Evolutionary conservation across 345 rosid genomes (phyloP), one percentile per base, ranked within the genome.

Genomic region (Passiflora organensis): DNA sequence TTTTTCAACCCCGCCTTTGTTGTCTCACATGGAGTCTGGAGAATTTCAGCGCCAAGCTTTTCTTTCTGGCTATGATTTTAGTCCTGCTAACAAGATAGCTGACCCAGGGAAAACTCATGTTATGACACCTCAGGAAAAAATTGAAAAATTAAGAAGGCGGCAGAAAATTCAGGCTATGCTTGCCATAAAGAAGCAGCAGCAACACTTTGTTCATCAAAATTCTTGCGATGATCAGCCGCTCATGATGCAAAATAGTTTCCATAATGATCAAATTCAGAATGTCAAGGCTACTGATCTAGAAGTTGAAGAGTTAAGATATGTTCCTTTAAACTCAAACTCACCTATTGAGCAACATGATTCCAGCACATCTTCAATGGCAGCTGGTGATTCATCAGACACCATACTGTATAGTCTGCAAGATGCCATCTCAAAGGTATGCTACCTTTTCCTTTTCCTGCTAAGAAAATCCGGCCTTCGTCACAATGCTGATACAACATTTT

Each of bases 101-200:
- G 71, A 77, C 56, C 58, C 74, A 54, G 71, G 54, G 43, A 78
- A 77, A 49, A 62, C 79, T 74, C 81, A 71, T 71, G 76, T 71
- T 22, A 89, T 93, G 99, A 89, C 95, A 12, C 97, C 99, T 19
- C 91, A 75, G 62, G 99, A 89, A 73, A 93, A 89, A 73, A 80
- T 89, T 54, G 96, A 89, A 72, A 93, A 93, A 55, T 72, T 93
- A 59, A 79, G 90, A 78, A 77, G 95, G 49, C 79, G 85, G 59
- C 99, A 93, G 78, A 94, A 93, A 71, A 84, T 89, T 87, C 99
- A 80, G 73, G 99, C 99, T 60, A 68, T 93, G 82, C 82, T 86
- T 75, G 99, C 99, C 57, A 86, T 93, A 69, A 87, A 83, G 75
- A 79, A 85, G 66, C 95, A 93, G 70, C 86, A 73, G 43, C 81